Conservation (phyloP, 148 eudicot species). For the Vaccinium darrowii region DNA sequence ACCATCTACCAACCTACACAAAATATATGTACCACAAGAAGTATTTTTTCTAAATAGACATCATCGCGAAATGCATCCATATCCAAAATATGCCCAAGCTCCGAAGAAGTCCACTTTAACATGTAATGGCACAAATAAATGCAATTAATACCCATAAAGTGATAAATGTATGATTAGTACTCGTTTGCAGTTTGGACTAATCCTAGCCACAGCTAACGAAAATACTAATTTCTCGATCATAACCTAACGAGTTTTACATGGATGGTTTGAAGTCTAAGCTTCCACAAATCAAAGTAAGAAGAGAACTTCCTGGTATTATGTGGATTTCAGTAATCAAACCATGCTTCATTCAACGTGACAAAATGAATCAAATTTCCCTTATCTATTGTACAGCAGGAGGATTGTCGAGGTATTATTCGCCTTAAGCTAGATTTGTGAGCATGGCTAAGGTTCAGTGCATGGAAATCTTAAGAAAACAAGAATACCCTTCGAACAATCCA, state of each 20-base stretch:
- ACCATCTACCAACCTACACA: no score
- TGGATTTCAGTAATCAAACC: background rate
- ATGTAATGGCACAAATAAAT: no score
- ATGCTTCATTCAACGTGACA: background rate
- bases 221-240: no score
- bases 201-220: no score
- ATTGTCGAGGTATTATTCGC: constrained; percentile 20
- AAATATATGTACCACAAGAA: no score
- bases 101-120: no score
- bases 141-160: no score
- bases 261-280: constrained; percentile 14
- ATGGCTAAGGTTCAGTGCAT: constrained; percentile 17
- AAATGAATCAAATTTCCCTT: background rate
- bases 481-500: constrained; percentile 13
- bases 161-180: no score
- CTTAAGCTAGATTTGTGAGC: constrained; percentile 18
- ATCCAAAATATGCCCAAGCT: no score
- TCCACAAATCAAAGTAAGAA: constrained; percentile 17
- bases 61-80: no score
- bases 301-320: background rate
- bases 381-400: constrained; percentile 9
- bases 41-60: no score
- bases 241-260: constrained; percentile 14
- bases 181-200: no score
- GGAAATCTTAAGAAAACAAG: constrained; percentile 29